Percentiles rank a stretch among this genome's conserved stretches.
Conservation (phyloP, 2,329 filamentous ascomycete genomes). For the Dryadomyces sulphureus region DNA sequence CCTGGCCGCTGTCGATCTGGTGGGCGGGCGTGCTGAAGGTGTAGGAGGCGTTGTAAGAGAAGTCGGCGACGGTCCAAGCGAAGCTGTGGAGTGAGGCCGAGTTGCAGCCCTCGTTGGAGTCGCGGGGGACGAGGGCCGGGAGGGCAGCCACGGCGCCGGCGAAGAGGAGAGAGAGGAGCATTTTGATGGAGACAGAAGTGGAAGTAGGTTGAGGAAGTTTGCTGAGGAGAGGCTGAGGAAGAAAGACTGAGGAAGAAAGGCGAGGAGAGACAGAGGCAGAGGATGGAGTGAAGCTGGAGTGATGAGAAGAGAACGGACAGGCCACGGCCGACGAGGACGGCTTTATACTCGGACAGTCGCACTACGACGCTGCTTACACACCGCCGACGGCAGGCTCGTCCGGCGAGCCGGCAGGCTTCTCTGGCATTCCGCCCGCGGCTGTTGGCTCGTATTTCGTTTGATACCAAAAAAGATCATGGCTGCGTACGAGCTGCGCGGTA, state of each 20-base stretch:
- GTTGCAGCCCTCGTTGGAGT: constrained; percentile 17
- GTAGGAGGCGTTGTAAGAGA: constrained; percentile 34
- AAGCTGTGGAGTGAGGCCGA: constrained; percentile 19
- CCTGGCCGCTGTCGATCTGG: constrained; percentile 31
- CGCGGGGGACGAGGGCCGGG: background rate
- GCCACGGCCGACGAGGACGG: no score
- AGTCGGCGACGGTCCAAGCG: constrained; percentile 26
- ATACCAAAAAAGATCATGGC: no score
- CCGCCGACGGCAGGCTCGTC: no score
- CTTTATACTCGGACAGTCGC: no score
- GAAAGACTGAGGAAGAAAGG: background rate
- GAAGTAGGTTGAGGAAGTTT: background rate
- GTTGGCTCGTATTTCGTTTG: no score
- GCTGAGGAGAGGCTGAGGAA: background rate
- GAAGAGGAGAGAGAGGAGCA: background rate
- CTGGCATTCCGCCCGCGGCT: no score
- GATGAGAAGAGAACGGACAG: background rate
- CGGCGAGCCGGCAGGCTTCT: no score
- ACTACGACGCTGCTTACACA: no score
- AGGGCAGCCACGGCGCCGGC: background rate
- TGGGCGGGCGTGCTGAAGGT: constrained; percentile 35
- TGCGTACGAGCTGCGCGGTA: no score
- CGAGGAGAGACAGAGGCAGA: background rate
- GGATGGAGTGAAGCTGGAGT: no score
- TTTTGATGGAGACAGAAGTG: background rate